phyloP scores from a whole-genome alignment of 192 early-diverging fungal species.

The Chytriomyces sp. region DNA sequence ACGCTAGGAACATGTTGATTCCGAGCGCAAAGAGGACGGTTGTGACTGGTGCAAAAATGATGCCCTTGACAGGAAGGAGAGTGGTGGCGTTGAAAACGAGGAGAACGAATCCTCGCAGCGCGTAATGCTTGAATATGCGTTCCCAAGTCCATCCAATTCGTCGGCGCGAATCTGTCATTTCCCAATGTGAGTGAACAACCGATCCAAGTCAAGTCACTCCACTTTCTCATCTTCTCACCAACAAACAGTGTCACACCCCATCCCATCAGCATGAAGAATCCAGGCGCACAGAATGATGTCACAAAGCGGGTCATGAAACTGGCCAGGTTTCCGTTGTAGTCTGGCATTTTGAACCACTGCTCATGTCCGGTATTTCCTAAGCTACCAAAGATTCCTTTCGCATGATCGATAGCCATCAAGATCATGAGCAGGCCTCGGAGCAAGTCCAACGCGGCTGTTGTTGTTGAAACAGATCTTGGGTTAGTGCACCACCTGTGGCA shows the following conservation, averaged over 20 bases:
- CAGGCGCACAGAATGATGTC: slow-evolving; percentile 46
- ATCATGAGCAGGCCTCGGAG: slow-evolving; percentile 27
- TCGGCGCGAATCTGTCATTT: slow-evolving; percentile 16
- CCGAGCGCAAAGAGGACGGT: slow-evolving; percentile 46
- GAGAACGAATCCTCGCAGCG: slow-evolving; percentile 39
- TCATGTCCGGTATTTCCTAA: slow-evolving; percentile 28
- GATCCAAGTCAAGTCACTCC: too few species aligned
- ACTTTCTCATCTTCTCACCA: neutral
- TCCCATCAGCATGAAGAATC: slow-evolving; percentile 49
- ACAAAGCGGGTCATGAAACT: slow-evolving; percentile 39
- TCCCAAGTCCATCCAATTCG: slow-evolving; percentile 27
- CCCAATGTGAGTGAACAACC: too few species aligned
- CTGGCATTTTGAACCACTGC: slow-evolving; percentile 46
- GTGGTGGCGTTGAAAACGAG: slow-evolving; percentile 30
- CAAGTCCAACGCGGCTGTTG: slow-evolving; percentile 25
- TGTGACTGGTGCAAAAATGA: neutral
- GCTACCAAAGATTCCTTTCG: neutral
- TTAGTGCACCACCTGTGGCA: too few species aligned
- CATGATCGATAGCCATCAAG: slow-evolving; percentile 29
- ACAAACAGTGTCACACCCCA: slow-evolving; percentile 41
- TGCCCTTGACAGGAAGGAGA: neutral
- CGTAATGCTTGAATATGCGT: slow-evolving; percentile 41
- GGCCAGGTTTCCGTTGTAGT: slow-evolving; percentile 28
- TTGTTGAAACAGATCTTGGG: neutral
- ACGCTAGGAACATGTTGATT: slow-evolving; percentile 42